These are phyloP conservation scores for Trichoderma koningii DNA, from an alignment of 2,329 filamentous ascomycete genomes.

Conservation along the genomic window DNA sequence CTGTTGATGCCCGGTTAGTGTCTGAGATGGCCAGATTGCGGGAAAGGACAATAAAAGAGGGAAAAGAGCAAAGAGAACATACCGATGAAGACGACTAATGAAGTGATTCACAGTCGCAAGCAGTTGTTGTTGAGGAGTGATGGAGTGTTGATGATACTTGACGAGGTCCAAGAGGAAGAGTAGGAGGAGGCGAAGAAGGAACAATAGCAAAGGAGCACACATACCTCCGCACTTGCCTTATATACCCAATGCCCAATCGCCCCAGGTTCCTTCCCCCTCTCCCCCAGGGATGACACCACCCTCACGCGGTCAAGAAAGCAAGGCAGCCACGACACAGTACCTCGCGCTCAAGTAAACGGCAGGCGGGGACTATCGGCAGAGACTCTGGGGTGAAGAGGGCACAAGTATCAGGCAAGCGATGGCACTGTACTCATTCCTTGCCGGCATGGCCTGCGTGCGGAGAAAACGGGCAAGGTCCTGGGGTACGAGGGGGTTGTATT, in stretches of 20 bases:
- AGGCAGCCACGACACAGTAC: constrained; percentile 15
- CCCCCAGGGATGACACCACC: constrained; percentile 23
- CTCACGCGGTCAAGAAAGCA: constrained; percentile 21
- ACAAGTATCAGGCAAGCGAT: neutral
- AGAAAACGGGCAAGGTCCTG: too few relatives aligned
- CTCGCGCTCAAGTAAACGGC: neutral
- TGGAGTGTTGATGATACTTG: neutral
- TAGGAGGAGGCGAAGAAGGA: too few relatives aligned
- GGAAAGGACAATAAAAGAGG: neutral
- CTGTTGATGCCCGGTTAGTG: neutral
- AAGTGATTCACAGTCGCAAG: too few relatives aligned
- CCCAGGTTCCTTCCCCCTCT: neutral
- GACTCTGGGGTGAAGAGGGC: neutral
- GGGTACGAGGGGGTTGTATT: too few relatives aligned
- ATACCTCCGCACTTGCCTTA: neutral
- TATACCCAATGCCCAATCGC: constrained; percentile 13
- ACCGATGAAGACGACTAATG: too few relatives aligned
- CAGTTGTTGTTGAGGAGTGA: too few relatives aligned
- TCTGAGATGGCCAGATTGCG: neutral
- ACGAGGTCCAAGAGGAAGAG: neutral
- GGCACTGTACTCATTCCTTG: too few relatives aligned
- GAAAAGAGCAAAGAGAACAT: too few relatives aligned
- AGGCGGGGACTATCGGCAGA: constrained; percentile 8
- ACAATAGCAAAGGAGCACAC: neutral
- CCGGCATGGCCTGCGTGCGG: too few relatives aligned